Percentiles rank a stretch among this genome's conserved stretches.
phyloP scores from a whole-genome alignment of 805 yeast genomes.

The Grigorovia jiainica region DNA sequence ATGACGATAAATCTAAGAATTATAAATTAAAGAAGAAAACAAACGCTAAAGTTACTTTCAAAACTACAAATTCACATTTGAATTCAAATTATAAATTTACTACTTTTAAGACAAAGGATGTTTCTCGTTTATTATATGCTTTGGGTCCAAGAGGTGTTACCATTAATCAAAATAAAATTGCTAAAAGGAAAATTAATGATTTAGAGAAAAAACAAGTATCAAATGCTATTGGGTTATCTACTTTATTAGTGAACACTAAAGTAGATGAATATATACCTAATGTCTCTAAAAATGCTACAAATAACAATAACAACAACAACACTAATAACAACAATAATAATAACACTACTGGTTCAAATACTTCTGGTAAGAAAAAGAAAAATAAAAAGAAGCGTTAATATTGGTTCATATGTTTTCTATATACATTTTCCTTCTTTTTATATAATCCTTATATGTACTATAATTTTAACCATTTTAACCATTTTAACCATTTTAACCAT shows the following conservation, averaged over 20 bases:
- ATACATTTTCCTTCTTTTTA: too few species aligned
- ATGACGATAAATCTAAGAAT: conserved; percentile 7
- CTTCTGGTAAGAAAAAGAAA: conserved; percentile 21
- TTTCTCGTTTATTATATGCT: conserved; percentile 61
- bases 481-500: too few species aligned
- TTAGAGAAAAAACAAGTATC: conserved; percentile 6
- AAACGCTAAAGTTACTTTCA: conserved; percentile 32
- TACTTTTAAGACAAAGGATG: conserved; percentile 59
- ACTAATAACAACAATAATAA: neutral
- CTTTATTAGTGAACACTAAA: conserved; percentile 21
- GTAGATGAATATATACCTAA: conserved; percentile 19
- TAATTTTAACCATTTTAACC: too few species aligned
- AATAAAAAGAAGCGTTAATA: conserved; percentile 22
- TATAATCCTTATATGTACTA: too few species aligned
- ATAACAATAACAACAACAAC: neutral
- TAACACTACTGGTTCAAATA: neutral
- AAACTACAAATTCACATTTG: conserved; percentile 53
- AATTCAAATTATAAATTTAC: conserved; percentile 52
- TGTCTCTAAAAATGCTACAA: conserved; percentile 7
- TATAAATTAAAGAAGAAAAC: conserved; percentile 4
- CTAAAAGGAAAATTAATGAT: conserved; percentile 4
- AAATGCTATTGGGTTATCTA: conserved; percentile 15
- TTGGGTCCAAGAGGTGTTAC: conserved; percentile 60
- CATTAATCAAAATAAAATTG: conserved; percentile 18
- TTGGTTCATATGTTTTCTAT: neutral